Conservation (phyloP, 805 yeast species). For the Metschnikowia corniflorae region DNA sequence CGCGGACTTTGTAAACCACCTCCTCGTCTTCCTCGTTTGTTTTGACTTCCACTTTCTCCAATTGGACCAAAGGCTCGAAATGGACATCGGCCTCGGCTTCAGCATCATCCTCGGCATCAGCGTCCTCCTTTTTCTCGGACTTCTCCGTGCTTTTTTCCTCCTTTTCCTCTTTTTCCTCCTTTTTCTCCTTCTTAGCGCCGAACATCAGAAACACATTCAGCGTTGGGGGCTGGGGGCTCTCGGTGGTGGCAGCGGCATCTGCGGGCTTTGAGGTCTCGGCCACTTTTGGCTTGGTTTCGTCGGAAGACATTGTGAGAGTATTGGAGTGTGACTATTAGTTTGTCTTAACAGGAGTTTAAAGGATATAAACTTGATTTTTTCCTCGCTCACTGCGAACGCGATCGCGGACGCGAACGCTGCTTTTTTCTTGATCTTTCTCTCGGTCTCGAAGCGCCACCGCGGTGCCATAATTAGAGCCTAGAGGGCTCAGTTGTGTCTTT, state of each 20-base stretch:
- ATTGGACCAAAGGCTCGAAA: slow-evolving; percentile 92
- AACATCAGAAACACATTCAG: slow-evolving; percentile 90
- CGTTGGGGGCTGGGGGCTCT: slow-evolving; percentile 61
- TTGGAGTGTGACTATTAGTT: too few relatives aligned
- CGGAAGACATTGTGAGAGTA: slow-evolving; percentile 26
- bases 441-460: too few relatives aligned
- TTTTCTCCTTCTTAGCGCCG: slow-evolving; percentile 82
- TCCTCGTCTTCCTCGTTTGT: slow-evolving; percentile 93
- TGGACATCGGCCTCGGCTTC: slow-evolving; percentile 80
- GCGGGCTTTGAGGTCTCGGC: too few relatives aligned
- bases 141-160: slow-evolving; percentile 21
- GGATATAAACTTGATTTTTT: too few relatives aligned
- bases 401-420: too few relatives aligned
- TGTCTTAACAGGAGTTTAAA: too few relatives aligned
- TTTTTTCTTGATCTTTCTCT: too few relatives aligned
- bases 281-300: slow-evolving; percentile 21
- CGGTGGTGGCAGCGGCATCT: slow-evolving; percentile 16
- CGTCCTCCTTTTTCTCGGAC: slow-evolving; percentile 29
- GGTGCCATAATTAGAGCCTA: too few relatives aligned
- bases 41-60: slow-evolving; percentile 94
- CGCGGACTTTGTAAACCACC: slow-evolving; percentile 79
- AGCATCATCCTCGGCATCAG: slow-evolving; percentile 55
- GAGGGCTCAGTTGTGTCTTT: too few relatives aligned
- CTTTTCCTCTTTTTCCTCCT: slow-evolving; percentile 37
- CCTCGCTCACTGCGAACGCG: too few relatives aligned